Percentiles rank a stretch among this genome's conserved stretches.
phyloP scores from a whole-genome alignment of 2,329 filamentous ascomycete genomes.

The Fusarium succisae region DNA sequence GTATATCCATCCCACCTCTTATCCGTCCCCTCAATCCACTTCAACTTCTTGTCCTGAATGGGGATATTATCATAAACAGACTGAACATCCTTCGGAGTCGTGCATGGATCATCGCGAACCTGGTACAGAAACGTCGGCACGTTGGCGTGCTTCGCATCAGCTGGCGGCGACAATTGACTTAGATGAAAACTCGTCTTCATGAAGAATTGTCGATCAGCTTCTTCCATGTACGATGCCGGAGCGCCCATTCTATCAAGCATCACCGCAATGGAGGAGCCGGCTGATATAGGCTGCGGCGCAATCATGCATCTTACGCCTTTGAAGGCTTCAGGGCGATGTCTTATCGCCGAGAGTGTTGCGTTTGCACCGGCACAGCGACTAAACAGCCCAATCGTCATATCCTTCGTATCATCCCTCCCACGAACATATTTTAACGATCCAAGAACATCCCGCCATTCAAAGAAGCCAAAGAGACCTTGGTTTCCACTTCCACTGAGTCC shows the following conservation, averaged over 20 bases:
- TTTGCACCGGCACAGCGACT: constrained; percentile 27
- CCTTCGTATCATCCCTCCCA: neutral
- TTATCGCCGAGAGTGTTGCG: constrained; percentile 13
- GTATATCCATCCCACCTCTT: constrained; percentile 28
- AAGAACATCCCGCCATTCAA: constrained; percentile 28
- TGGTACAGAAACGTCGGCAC: constrained; percentile 29
- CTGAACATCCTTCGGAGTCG: constrained; percentile 22
- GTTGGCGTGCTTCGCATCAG: constrained; percentile 18
- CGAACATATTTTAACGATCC: constrained; percentile 22
- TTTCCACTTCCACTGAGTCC: constrained; percentile 19
- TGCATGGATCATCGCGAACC: constrained; percentile 14
- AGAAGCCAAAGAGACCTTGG: constrained; percentile 27
- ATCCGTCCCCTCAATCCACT: constrained; percentile 18
- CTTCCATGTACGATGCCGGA: constrained; percentile 15
- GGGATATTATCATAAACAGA: constrained; percentile 28
- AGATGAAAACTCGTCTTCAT: constrained; percentile 29
- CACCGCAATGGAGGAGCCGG: neutral
- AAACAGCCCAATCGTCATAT: constrained; percentile 22
- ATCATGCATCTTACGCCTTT: constrained; percentile 20
- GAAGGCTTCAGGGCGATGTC: constrained; percentile 10
- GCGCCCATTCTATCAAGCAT: constrained; percentile 13
- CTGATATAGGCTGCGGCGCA: constrained; percentile 18
- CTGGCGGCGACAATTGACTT: neutral
- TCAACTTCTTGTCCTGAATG: constrained; percentile 14
- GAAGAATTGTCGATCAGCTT: constrained; percentile 18